These are phyloP conservation scores for Leucocoprinus birnbaumii DNA, from an alignment of 768 basidiomycete species.

Conservation along the genomic window DNA sequence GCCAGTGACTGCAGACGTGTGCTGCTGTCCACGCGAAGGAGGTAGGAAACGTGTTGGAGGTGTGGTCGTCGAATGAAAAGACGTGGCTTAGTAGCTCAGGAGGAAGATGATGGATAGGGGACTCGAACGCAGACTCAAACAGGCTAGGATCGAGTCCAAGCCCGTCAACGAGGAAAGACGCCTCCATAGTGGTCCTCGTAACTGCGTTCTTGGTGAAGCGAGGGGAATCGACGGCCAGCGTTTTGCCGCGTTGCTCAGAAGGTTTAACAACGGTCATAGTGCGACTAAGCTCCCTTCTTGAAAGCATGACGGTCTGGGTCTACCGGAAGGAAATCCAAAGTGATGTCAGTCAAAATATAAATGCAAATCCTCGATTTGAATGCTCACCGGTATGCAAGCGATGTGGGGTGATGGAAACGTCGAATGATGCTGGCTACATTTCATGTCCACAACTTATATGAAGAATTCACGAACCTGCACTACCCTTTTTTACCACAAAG, in stretches of 20 bases:
- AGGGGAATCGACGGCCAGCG: neutral
- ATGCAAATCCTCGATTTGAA: too few species aligned
- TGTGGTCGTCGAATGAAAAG: neutral
- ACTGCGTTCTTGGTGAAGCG: neutral
- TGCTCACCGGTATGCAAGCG: too few species aligned
- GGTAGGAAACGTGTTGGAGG: neutral
- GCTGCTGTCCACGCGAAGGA: neutral
- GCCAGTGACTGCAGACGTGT: neutral
- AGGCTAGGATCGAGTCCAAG: neutral
- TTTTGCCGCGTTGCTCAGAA: neutral
- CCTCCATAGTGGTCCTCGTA: neutral
- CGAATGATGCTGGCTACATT: too few species aligned
- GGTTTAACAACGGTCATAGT: neutral
- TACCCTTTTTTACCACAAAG: too few species aligned
- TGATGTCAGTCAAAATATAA: too few species aligned
- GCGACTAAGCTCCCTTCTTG: too few species aligned
- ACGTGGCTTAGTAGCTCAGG: constrained; percentile 1
- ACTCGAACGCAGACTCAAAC: neutral
- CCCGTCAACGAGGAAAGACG: neutral
- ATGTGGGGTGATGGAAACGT: too few species aligned
- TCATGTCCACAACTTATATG: too few species aligned
- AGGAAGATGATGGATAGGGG: constrained; percentile 1
- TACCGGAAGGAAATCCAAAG: too few species aligned
- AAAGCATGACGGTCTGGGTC: too few species aligned
- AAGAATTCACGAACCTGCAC: too few species aligned